These are phyloP conservation scores for Nepenthes gracilis DNA, from an alignment of 148 eudicot genomes.

Conservation along the genomic window DNA sequence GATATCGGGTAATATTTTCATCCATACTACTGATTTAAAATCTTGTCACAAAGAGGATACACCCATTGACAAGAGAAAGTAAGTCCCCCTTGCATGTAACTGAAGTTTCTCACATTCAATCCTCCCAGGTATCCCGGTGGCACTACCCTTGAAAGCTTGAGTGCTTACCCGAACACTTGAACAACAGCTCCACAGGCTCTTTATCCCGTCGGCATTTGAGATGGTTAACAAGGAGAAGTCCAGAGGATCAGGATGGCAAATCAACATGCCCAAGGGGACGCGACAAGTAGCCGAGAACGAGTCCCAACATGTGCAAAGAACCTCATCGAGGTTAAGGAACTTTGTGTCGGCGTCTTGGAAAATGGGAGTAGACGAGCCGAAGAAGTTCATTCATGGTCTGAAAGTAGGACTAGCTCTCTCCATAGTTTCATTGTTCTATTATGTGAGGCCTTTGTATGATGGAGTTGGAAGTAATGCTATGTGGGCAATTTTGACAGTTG, in stretches of 20 bases:
- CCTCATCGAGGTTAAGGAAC: not conserved
- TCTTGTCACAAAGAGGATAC: too few relatives aligned
- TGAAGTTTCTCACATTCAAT: too few relatives aligned
- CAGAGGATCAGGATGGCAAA: not conserved
- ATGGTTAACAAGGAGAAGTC: not conserved
- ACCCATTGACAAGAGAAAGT: too few relatives aligned
- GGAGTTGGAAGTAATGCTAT: conserved; percentile 80
- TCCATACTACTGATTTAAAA: too few relatives aligned
- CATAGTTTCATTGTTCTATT: conserved; percentile 62
- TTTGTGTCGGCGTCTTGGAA: conserved; percentile 5
- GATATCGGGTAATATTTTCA: too few relatives aligned
- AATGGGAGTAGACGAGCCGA: conserved; percentile 53
- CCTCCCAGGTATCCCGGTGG: too few relatives aligned
- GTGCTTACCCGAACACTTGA: too few relatives aligned
- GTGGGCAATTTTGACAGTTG: conserved; percentile 91
- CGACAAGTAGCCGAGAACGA: not conserved
- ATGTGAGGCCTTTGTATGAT: conserved; percentile 71
- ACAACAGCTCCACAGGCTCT: too few relatives aligned
- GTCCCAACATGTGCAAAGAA: not conserved
- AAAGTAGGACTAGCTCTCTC: conserved; percentile 73
- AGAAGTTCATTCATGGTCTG: conserved; percentile 46
- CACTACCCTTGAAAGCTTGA: too few relatives aligned
- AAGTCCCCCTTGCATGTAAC: too few relatives aligned
- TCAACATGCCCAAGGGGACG: not conserved
- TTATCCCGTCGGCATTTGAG: too few relatives aligned